Evolutionary conservation across 2,329 filamentous ascomycete genomes (phyloP).

Genomic region (Neonectria coccinea): DNA sequence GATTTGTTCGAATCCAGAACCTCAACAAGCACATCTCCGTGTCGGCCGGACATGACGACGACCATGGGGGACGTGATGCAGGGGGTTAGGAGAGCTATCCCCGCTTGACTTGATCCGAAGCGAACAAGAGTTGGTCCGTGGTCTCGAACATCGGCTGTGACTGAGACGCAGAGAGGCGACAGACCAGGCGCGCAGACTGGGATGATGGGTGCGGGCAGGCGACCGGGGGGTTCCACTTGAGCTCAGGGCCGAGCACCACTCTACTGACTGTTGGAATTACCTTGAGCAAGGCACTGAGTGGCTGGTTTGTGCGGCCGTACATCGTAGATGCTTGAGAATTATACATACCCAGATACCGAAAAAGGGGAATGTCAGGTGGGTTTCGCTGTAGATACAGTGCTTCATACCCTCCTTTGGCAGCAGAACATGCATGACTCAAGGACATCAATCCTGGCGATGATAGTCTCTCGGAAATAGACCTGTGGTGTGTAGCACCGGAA

Average conservation of each 20-base stretch:
- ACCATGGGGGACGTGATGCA: constrained; percentile 14
- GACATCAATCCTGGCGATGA: neutral
- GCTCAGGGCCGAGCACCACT: constrained; percentile 35
- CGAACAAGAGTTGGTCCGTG: constrained; percentile 48
- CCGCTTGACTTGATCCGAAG: constrained; percentile 23
- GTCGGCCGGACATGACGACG: constrained; percentile 22
- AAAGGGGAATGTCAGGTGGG: neutral
- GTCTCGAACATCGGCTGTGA: constrained; percentile 40
- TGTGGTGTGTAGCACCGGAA: constrained; percentile 3
- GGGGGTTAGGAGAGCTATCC: constrained; percentile 13
- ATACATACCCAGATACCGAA: neutral
- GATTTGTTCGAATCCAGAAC: neutral
- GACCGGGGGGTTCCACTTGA: constrained; percentile 24
- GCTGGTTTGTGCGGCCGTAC: constrained; percentile 15
- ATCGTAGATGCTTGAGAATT: constrained; percentile 5
- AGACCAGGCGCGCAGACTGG: constrained; percentile 36
- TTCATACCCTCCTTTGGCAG: neutral
- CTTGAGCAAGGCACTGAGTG: constrained; percentile 1
- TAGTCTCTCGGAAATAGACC: neutral
- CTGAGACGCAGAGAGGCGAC: constrained; percentile 42
- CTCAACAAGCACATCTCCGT: constrained; percentile 19
- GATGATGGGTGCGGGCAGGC: constrained; percentile 41
- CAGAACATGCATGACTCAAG: constrained; percentile 1
- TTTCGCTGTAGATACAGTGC: constrained; percentile 2
- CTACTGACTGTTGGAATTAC: constrained; percentile 28